These are phyloP conservation scores for Aureobasidium sp. DNA, from an alignment of 2,329 filamentous ascomycete species.

Conservation along the genomic window DNA sequence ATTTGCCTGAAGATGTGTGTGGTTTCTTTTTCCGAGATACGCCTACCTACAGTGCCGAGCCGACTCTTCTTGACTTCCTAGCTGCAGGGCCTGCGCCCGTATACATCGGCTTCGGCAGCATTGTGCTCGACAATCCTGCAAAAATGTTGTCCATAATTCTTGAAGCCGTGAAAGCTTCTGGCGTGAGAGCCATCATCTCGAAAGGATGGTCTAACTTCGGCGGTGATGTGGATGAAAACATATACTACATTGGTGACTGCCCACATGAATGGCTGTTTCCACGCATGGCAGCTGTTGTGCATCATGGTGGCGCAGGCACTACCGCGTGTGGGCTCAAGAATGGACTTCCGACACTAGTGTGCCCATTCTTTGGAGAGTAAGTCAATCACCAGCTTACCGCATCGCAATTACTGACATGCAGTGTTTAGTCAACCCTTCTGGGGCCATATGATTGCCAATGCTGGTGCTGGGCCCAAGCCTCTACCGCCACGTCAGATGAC, in stretches of 20 bases:
- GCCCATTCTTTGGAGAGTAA: conserved; percentile 51
- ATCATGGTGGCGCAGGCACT: conserved; percentile 56
- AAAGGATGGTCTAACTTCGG: conserved; percentile 47
- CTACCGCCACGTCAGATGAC: conserved; percentile 43
- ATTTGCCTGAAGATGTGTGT: conserved; percentile 30
- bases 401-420: background rate
- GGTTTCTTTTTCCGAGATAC: conserved; percentile 71
- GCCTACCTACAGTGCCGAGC: conserved; percentile 57
- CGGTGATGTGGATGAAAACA: conserved; percentile 34
- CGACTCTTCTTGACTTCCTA: conserved; percentile 60
- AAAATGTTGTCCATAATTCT: conserved; percentile 65
- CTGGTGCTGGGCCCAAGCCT: conserved; percentile 44
- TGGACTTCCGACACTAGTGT: conserved; percentile 46
- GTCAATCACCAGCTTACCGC: background rate
- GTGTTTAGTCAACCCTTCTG: conserved; percentile 43
- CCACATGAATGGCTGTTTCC: conserved; percentile 56
- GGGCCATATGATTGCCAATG: conserved; percentile 45
- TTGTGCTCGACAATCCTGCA: conserved; percentile 70
- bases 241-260: conserved; percentile 48
- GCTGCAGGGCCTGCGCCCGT: conserved; percentile 63
- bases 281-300: conserved; percentile 49
- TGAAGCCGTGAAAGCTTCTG: conserved; percentile 53
- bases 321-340: conserved; percentile 49
- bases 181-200: conserved; percentile 48
- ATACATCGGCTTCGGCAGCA: conserved; percentile 78